Evolutionary conservation across 352 stramenopile species (phyloP), one percentile per base, ranked within the genome.

Genomic region (Globisporangium alternatum): DNA sequence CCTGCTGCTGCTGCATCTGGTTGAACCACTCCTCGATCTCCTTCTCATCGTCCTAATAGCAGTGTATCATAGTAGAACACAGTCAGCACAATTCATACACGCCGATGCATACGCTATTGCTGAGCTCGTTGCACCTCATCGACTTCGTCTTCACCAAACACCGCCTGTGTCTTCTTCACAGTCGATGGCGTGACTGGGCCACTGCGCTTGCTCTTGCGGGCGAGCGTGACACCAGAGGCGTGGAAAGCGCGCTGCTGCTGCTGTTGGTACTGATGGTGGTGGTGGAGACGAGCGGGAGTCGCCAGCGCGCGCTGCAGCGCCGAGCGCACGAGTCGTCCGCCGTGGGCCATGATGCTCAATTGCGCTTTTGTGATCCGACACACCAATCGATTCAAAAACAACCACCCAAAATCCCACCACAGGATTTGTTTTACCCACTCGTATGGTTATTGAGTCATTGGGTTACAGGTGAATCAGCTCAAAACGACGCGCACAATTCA

Each of bases 21-120:
- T 78, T 57, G 33, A 76, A 75, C 78, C 78, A 87, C 58, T 78
- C 68, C 33, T 61, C 48, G 48, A 87, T 72, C 43, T 85, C 78
- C 44, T 78, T 63, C 25, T 80, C 69, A 0, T 78, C 67, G 21
- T 66, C 64, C 76, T 87, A 33, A 21, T 9, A 64, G 21, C 19
- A 41, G 15, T 2, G 35, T 17, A 33, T 53, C 9, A 19, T 9
- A 43, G 10, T 7, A 30, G 0, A 4, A 22, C 51, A 30, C 51
- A 30, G 5, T 57, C 9, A 43, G 51, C 19, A 21, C 5, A 35
- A 2, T 3, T 1, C 21, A 19, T 17, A 30, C 21, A 19, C 7
- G 15, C 17, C 22, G 5, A 8, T 17, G 3, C 13, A 8, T 2
- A 43, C n/a, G 19, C 25, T 56, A 17, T 25, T 30, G 17, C 51